Evolutionary conservation across 2,329 filamentous ascomycete genomes (phyloP), one percentile per base, ranked within the genome.

Genomic region (Colletotrichum salicis): DNA sequence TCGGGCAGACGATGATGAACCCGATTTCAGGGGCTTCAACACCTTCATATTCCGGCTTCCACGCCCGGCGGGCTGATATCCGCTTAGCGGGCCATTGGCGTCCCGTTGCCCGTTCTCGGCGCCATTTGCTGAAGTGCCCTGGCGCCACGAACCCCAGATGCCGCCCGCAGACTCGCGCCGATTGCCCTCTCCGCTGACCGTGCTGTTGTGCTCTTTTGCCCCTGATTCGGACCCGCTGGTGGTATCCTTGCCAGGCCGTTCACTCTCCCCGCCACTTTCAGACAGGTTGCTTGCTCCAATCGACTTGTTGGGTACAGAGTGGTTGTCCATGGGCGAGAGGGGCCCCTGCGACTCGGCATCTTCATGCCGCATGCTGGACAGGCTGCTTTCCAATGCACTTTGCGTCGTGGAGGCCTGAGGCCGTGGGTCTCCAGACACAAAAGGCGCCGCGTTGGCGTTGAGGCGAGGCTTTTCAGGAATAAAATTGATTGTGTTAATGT

Each of bases 31-130:
- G 1, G 96, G 91, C 78, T 95, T 94, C 64, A 98, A 86, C 1
- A 98, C 92, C 84, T 97, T 98, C 93, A 98, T 98, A 62, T 91
- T 91, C 61, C 93, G 89, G 19, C 87, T 83, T 22, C 84, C 82
- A 59, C 90, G 86, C 78, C 90, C 82, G 74, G 91, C 86, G 76
- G 91, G 92, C 78, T 94, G 92, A 78, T 94, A 94, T 31, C 91
- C 91, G 76, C 90, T 91, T 75, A 89, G 80, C 65, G 86, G 86
- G 2, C 83, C 82, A n/a, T 72, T 72, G 74, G 82, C 85, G 73
- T 90, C 89, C 68, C 85, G 87, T n/a, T 81, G 79, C 11, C 84
- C 83, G 76, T 85, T 86, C 54, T 92, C 91, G 61, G 84, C 78
- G 6, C 86, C 85, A 64, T 84, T 84, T 1, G 82, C 79, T 10